Base-by-base conservation (phyloP, 306 rosid genomes). In the Quercus engelmannii region DNA sequence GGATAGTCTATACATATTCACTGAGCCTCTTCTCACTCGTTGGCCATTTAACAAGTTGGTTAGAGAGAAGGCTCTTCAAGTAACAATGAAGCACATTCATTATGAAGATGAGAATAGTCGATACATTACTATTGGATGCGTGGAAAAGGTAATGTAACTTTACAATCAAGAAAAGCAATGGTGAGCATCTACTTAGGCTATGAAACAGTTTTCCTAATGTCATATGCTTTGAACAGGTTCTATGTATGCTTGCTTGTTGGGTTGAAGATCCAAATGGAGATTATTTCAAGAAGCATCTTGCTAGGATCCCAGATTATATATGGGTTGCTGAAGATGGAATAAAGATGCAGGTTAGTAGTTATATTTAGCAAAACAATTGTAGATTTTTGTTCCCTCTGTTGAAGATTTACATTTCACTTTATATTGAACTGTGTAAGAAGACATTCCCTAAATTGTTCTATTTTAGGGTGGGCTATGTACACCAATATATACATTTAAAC, bases 281-380 rank as follows among this genome's bases (percentile, higher is more conserved):
- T 76, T 84, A 86, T 70, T 91, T 87, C 43, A 91, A 88, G 74
- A 88, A 88, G 80, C 96, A 89, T 84, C 89, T 92, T 35, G 95
- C 91, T 1, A 87, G 97, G 62, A 65, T 92, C 19, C 92, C 90
- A 0, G 97, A 92, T 83, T 88, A 85, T 68, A 25, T 91, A 28
- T 92, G 96, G 97, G 61, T 92, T 71, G 88, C 92, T 5, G 92
- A 91, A 85, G 97, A 92, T 83, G 92, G 97, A 80, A 89, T 92
- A 85, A 85, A 88, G 51, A 86, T 92, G 90, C 97, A 92, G 82
- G 91, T 89, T 0, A 11, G 26, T n/a, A 11, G 15, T 1, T 14
- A 9, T 21, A 59, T n/a, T 21, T 5, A 20, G 31, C 17, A 4
- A 59, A 21, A 21, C 31, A 59, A 10, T 4, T 23, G 10, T 6